Conservation (phyloP, 495 filamentous ascomycete genomes). For the Immersiella caudata region DNA sequence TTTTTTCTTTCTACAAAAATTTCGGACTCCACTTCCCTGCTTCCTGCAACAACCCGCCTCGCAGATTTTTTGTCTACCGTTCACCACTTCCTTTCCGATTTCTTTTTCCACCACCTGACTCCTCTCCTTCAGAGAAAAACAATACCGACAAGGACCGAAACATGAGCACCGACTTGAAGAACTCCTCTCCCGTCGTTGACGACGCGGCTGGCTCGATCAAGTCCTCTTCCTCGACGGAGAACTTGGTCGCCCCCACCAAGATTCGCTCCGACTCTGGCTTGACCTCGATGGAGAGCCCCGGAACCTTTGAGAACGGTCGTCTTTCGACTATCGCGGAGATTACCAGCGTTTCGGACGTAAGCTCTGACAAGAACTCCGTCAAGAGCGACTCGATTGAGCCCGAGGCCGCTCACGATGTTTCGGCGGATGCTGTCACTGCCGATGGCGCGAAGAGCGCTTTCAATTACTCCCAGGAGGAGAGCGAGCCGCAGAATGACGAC, state of each 20-base stretch:
- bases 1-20: no score
- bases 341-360: background rate
- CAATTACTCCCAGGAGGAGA: no score
- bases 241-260: background rate
- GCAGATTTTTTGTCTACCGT: no score
- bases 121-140: background rate
- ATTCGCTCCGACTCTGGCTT: background rate
- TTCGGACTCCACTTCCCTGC: background rate
- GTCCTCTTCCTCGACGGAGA: background rate
- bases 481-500: no score
- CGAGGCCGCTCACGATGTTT: no score
- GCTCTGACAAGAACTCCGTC: background rate
- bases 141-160: background rate
- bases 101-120: background rate
- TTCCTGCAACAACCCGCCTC: background rate
- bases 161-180: background rate
- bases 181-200: background rate
- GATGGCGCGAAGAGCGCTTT: no score
- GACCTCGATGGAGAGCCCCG: background rate
- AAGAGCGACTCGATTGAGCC: no score
- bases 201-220: background rate
- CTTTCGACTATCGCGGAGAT: background rate
- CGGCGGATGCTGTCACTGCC: no score
- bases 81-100: background rate
- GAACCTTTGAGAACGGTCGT: background rate